These are phyloP conservation scores for Puccinia polysora DNA, from an alignment of 1,284 basidiomycete genomes.

Conservation along the genomic window DNA sequence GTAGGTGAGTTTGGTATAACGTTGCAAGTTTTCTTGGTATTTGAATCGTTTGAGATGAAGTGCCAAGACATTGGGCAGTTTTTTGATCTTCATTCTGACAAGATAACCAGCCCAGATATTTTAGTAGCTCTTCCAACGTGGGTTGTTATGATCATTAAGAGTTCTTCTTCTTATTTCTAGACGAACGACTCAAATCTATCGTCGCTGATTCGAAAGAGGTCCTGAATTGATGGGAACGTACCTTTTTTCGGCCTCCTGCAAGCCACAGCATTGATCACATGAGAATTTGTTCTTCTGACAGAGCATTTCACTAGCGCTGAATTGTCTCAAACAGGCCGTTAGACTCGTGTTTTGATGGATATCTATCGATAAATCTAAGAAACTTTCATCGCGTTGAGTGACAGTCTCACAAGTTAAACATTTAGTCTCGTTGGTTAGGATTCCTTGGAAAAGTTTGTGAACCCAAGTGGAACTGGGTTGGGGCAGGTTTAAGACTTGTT, in stretches of 20 bases:
- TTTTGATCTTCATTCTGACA: conserved; percentile 94
- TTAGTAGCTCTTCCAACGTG: conserved; percentile 21
- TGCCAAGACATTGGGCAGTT: conserved; percentile 85
- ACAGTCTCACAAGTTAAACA: conserved; percentile 95
- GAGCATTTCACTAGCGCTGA: conserved; percentile 96
- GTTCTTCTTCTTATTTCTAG: too few species aligned
- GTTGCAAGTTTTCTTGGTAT: conserved; percentile 81
- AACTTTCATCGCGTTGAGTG: conserved; percentile 91
- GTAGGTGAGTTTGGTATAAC: conserved; percentile 89
- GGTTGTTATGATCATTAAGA: conserved; percentile 22
- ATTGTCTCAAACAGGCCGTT: conserved; percentile 87
- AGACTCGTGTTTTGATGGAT: conserved; percentile 96
- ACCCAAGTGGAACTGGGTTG: conserved; percentile 67
- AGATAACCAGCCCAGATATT: conserved; percentile 30
- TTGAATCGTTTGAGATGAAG: conserved; percentile 97
- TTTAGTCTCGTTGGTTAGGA: conserved; percentile 89
- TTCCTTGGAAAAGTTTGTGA: conserved; percentile 86
- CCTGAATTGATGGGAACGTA: too few species aligned
- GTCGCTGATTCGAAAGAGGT: too few species aligned
- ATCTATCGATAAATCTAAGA: conserved; percentile 94
- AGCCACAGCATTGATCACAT: conserved; percentile 89
- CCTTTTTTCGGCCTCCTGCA: conserved; percentile 96
- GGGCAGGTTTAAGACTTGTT: conserved; percentile 50
- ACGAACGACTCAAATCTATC: conserved; percentile 27
- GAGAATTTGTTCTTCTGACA: conserved; percentile 98